Base-by-base conservation (phyloP, 2,329 filamentous ascomycete genomes). In the Epichloe gansuensis region DNA sequence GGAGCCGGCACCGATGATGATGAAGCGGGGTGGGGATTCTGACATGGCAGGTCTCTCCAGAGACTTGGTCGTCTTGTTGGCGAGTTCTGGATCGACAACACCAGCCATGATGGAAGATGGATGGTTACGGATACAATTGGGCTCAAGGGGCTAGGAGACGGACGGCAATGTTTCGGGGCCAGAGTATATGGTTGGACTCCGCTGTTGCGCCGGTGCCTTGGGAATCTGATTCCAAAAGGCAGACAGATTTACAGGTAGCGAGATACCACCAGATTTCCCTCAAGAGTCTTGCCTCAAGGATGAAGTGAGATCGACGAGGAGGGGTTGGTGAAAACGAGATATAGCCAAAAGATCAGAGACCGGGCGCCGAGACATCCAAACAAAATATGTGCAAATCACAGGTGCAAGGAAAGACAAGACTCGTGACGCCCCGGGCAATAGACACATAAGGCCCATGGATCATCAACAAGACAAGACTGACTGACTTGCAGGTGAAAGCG, bases 1-100 rank as follows among this genome's bases (percentile, higher is more conserved):
- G 47, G 85, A 88, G 37, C 90, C 89, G 7, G 88, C 89, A 21
- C 90, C 90, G 59, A 95, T 83, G 61, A 95, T 78, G 52, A 94
- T 75, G 61, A 94, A 81, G 49, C 84, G 81, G 3, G 83, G 80
- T 25, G 80, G 76, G 35, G 64, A 69, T 5, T 67, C 63, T 3
- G 78, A 77, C 64, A 71, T 67, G 44, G 69, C 63, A 8, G 73
- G 73, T 46, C 68, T 72, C 9, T 69, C 69, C 21, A 69, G 70
- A 5, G 69, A 63, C 42, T 54, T 46, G 52, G 50, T 41, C 52
- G 54, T 25, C 58, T 47, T 46, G 52, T 51, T 50, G 53, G 61
- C 55, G 54, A 67, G 57, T 48, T 56, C 63, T 54, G 59, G 58
- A 45, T 57, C 55, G 45, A 48, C 54, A 48, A 61, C 51, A 51